Evolutionary conservation across 2,329 filamentous ascomycete genomes (phyloP), one percentile per base, ranked within the genome.

Genomic region (Dryadomyces quercivorus): DNA sequence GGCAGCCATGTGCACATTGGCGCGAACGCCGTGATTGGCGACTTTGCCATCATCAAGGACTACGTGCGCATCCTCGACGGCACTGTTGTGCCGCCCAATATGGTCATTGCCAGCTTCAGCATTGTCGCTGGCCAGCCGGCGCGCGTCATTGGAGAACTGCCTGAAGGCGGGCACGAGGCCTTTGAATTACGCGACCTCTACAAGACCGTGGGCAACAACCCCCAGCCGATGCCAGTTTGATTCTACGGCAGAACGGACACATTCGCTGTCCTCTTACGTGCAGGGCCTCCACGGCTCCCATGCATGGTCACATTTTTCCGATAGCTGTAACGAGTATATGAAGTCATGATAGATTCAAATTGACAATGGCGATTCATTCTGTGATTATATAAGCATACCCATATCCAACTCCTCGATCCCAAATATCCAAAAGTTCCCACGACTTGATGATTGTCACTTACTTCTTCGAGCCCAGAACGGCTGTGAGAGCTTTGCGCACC

Each of bases 11-110:
- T 97, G 16, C 81, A 89, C 65, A 87, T 98, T 58, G 91, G 90
- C 21, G 77, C 78, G 54, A 81, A 83, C 52, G 88, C 84, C 59
- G 84, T 86, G 1, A 76, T 98, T 51, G 87, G 88, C 55, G 86
- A 90, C 61, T 91, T 96, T 68, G 86, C 85, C 51, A 92, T 96
- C 57, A 81, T 97, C 65, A 96, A 95, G 69, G 93, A 97, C 67
- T 94, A 89, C 64, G 89, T 94, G 50, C 85, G 86, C 67, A 82
- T 98, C 44, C 71, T 97, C 60, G 89, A 95, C 57, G 86, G 86
- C 34, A 82, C 88, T 0, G 84, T 96, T 4, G 80, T 98, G 6
- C 87, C 93, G 2, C 76, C 86, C 0, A 86, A 89, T 57, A 95
- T 94, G 84, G 88, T 97, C 22, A 86, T 97, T 54, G 90, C 92